These are phyloP conservation scores for Pontederia paniculata DNA, from an alignment of 176 grass and related monocot species.

Conservation along the genomic window DNA sequence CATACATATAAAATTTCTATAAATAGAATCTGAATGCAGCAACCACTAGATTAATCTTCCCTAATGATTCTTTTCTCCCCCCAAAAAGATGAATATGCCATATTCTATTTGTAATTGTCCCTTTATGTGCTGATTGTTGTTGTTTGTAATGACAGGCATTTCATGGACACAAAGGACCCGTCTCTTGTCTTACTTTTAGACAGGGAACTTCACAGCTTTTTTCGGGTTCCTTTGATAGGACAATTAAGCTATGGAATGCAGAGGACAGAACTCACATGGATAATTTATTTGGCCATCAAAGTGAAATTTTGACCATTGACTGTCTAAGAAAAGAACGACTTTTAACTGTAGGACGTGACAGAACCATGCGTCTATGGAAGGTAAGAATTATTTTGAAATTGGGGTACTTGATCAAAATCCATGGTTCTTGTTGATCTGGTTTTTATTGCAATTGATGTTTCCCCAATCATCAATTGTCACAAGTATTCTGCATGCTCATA, in stretches of 20 bases:
- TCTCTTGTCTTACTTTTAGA: constrained; percentile 72
- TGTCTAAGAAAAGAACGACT: constrained; percentile 63
- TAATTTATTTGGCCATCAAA: constrained; percentile 76
- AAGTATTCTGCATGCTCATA: too few relatives aligned
- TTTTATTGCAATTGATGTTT: too few relatives aligned
- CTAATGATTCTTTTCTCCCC: too few relatives aligned
- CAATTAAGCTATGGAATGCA: constrained; percentile 87
- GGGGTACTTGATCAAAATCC: too few relatives aligned
- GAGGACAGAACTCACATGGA: constrained; percentile 82
- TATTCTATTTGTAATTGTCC: too few relatives aligned
- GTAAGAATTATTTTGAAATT: constrained; percentile 22
- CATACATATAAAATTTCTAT: too few relatives aligned
- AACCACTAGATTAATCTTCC: too few relatives aligned
- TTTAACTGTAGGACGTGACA: constrained; percentile 60
- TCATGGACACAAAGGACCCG: constrained; percentile 59
- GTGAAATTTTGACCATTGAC: constrained; percentile 73
- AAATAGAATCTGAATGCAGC: too few relatives aligned
- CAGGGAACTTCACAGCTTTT: constrained; percentile 62
- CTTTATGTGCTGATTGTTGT: too few relatives aligned
- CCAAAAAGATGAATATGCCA: too few relatives aligned
- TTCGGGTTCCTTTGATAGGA: constrained; percentile 81
- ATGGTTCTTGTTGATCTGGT: too few relatives aligned
- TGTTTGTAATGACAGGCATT: constrained; percentile 42
- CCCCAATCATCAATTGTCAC: too few relatives aligned
- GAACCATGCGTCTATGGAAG: constrained; percentile 90